Conservation (phyloP, 1,284 basidiomycete species). For the Malassezia nana region DNA sequence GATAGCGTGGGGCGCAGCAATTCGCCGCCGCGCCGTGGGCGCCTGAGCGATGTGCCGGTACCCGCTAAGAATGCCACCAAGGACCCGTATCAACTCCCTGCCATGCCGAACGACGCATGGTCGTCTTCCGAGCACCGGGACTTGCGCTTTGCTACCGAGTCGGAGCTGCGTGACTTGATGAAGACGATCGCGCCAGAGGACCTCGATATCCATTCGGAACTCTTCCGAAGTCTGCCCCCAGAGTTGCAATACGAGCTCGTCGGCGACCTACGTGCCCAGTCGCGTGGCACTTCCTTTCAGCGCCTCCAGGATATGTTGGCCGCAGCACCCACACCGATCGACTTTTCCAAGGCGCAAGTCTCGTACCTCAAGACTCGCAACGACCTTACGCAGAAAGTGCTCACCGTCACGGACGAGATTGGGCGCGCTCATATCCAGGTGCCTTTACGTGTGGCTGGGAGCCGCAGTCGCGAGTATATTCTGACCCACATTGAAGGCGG, state of each 20-base stretch:
- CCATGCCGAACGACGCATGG: slow-evolving; percentile 29
- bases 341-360: slow-evolving; percentile 83
- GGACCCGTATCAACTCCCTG: slow-evolving; percentile 45
- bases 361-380: slow-evolving; percentile 75
- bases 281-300: slow-evolving; percentile 81
- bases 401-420: slow-evolving; percentile 82
- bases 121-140: slow-evolving; percentile 26
- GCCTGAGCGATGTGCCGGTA: not conserved
- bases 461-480: slow-evolving; percentile 85
- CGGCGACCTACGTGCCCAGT: slow-evolving; percentile 83
- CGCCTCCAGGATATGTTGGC: slow-evolving; percentile 83
- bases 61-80: slow-evolving; percentile 13
- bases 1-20: slow-evolving; percentile 23
- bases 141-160: slow-evolving; percentile 43
- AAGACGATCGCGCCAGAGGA: slow-evolving; percentile 40
- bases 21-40: not conserved
- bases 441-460: slow-evolving; percentile 86
- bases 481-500: slow-evolving; percentile 73
- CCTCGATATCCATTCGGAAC: slow-evolving; percentile 38
- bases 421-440: slow-evolving; percentile 72
- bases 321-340: slow-evolving; percentile 69
- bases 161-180: slow-evolving; percentile 38
- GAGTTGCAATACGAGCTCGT: slow-evolving; percentile 98
- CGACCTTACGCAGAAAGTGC: slow-evolving; percentile 81
- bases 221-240: slow-evolving; percentile 78